Base-by-base conservation (phyloP, 2,329 filamentous ascomycete genomes). In the Aspergillus chevalieri region DNA sequence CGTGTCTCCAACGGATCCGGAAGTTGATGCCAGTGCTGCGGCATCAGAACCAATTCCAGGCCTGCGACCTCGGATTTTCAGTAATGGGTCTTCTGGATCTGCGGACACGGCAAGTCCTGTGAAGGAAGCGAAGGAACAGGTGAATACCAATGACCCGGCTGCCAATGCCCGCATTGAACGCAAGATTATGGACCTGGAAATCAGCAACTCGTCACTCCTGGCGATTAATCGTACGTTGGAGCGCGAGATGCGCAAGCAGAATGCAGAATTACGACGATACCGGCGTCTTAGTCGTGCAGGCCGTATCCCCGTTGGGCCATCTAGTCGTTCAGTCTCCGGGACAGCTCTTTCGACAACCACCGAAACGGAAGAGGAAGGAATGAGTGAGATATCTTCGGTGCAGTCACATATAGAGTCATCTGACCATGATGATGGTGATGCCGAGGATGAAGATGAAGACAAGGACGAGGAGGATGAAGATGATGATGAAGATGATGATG, bases 221-320 rank as follows among this genome's bases (percentile, higher is more conserved):
- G 93, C 93, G 38, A 97, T 98, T 71, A 98, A 98, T 65, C 81
- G 91, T 47, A 93, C 90, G 0, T 74, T 98, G 0, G 93, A 98
- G 71, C 82, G 89, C 21, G 89, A 97, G 65, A 79, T 98, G 60
- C 83, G 90, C 22, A 95, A 95, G 65, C 92, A 97, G 62, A 92
- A 87, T 34, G 82, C 87, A 1, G 93, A 98, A 65, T 68, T 98
- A 28, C 84, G 93, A 50, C 80, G 92, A 41, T 97, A 85, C 66
- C 83, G 88, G 46, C 83, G 93, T n/a, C 74, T 97, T 45, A 94
- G 89, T 36, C 82, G 92, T 17, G 84, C 89, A 0, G 90, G 90
- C 0, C 80, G 84, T 1, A 74, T 96, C 15, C 86, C 87, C 0
- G 70, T 84, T 22, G 74, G 75, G 0, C 67, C 77, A 3, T 70